Conservation (phyloP, 768 basidiomycete genomes). For the Dacryopinax primogenitus region DNA sequence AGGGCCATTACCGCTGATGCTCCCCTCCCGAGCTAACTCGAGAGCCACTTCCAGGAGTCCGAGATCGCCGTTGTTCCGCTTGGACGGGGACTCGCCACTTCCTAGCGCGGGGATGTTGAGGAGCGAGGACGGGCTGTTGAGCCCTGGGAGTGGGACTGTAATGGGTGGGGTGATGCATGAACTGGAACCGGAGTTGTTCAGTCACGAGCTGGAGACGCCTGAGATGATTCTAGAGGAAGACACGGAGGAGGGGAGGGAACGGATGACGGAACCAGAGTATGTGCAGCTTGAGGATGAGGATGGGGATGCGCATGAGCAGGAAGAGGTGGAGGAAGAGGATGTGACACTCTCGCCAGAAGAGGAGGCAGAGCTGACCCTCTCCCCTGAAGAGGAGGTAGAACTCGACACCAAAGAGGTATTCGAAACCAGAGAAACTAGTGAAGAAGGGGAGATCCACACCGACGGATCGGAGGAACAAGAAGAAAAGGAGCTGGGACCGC, state of each 20-base stretch:
- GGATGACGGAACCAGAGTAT: neutral
- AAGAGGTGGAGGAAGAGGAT: neutral
- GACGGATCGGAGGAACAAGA: neutral
- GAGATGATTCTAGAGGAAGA: too few relatives aligned
- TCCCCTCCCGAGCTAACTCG: constrained; percentile 9
- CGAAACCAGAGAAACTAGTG: neutral
- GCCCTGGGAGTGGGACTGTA: neutral
- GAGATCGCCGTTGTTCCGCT: neutral
- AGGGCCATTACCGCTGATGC: constrained; percentile 3
- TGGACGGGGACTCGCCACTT: neutral
- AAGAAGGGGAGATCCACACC: neutral
- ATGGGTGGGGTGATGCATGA: neutral
- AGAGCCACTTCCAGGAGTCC: constrained; percentile 4
- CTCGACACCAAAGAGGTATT: neutral
- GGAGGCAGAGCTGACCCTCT: neutral
- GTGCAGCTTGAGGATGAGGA: neutral
- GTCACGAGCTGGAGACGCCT: too few relatives aligned
- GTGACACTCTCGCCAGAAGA: neutral
- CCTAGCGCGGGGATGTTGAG: constrained; percentile 9
- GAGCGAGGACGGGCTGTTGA: neutral
- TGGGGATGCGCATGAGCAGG: neutral
- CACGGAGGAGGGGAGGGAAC: too few relatives aligned
- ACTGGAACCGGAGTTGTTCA: neutral
- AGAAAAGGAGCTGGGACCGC: neutral
- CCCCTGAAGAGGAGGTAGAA: neutral